Conservation (phyloP, 345 rosid species). For the Cardamine chenopodiifolia region DNA sequence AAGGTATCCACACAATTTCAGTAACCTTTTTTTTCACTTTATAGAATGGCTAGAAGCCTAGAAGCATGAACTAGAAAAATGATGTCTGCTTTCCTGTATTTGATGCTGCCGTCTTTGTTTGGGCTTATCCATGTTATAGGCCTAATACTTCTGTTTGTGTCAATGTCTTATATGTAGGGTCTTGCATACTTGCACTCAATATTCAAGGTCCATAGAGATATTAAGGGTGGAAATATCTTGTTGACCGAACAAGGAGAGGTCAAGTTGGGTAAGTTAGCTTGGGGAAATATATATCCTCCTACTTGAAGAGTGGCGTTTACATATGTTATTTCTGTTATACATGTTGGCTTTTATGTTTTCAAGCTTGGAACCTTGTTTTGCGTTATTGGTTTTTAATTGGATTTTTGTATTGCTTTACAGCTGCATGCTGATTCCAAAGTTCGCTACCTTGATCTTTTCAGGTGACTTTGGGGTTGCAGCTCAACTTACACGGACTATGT, state of each 20-base stretch:
- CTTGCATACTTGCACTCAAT: constrained; percentile 96
- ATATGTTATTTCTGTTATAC: constrained; percentile 14
- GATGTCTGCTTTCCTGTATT: constrained; percentile 19
- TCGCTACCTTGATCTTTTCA: constrained; percentile 44
- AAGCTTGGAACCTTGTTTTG: constrained; percentile 21
- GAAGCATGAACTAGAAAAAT: constrained; percentile 28
- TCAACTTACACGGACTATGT: constrained; percentile 98
- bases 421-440: constrained; percentile 27
- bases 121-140: constrained; percentile 3
- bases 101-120: constrained; percentile 19
- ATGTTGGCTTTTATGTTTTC: constrained; percentile 11
- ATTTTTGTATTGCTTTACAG: background rate
- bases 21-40: constrained; percentile 16
- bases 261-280: constrained; percentile 82
- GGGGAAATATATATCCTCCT: background rate
- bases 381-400: background rate
- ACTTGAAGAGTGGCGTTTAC: constrained; percentile 7
- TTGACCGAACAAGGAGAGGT: constrained; percentile 99
- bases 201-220: constrained; percentile 98
- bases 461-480: constrained; percentile 99
- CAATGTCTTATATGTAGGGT: constrained; percentile 61
- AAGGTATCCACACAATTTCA: constrained; percentile 57
- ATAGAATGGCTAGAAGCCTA: constrained; percentile 31
- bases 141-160: constrained; percentile 31
- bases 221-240: constrained; percentile 96